These are phyloP conservation scores for Pythium plurisporium DNA, from an alignment of 352 stramenopile genomes.

Conservation along the genomic window DNA sequence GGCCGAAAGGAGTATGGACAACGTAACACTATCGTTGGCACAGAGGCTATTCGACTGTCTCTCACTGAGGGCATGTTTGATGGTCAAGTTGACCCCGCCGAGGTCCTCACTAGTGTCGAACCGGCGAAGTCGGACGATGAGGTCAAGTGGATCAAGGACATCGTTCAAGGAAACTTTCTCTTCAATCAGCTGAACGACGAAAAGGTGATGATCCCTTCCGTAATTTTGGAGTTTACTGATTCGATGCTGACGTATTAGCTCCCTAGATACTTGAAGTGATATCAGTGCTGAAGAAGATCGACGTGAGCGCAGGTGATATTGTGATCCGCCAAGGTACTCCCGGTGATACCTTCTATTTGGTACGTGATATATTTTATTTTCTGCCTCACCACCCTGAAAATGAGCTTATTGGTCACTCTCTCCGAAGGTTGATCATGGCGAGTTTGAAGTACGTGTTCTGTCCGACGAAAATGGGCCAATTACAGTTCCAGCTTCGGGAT, in stretches of 20 bases:
- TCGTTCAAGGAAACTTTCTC: slow-evolving; percentile 90
- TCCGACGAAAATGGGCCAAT: slow-evolving; percentile 25
- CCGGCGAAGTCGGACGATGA: slow-evolving; percentile 73
- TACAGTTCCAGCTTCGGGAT: neutral
- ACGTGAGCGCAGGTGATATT: slow-evolving; percentile 81
- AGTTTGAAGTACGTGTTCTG: slow-evolving; percentile 74
- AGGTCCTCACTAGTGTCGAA: slow-evolving; percentile 16
- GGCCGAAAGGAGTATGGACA: slow-evolving; percentile 54
- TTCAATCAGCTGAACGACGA: slow-evolving; percentile 90
- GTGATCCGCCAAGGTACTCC: slow-evolving; percentile 91
- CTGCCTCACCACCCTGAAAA: neutral
- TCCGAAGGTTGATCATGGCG: slow-evolving; percentile 61
- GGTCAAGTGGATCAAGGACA: slow-evolving; percentile 81
- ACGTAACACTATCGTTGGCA: slow-evolving; percentile 82
- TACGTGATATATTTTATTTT: slow-evolving; percentile 25
- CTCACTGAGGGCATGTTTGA: slow-evolving; percentile 50
- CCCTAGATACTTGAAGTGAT: slow-evolving; percentile 80
- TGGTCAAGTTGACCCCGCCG: neutral
- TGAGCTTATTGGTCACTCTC: neutral
- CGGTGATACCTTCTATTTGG: slow-evolving; percentile 93
- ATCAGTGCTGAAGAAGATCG: slow-evolving; percentile 77
- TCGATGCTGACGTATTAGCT: neutral
- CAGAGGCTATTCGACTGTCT: slow-evolving; percentile 76
- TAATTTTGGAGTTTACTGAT: neutral
- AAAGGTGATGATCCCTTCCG: slow-evolving; percentile 41